Base-by-base conservation (phyloP, 1,284 basidiomycete species). In the Malassezia arunalokei region DNA sequence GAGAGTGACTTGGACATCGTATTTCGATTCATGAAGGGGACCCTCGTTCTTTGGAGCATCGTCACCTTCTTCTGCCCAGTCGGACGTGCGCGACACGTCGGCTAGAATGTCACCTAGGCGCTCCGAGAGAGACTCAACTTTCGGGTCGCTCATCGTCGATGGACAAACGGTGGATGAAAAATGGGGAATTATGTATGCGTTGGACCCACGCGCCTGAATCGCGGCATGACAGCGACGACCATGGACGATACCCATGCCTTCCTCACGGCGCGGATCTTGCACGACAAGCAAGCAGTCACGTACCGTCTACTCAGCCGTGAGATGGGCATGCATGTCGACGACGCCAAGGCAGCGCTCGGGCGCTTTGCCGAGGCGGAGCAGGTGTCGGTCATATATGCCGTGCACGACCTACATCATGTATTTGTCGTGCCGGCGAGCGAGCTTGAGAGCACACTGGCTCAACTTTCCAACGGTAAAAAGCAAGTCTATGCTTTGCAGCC, bases 1-100 rank as follows among this genome's bases (percentile, higher is more conserved):
- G 52, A 98, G 80, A 30, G 91, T 98, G 60, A 99, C 90, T 86
- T 96, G 66, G n/a, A 70, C 68, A 37, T 70, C 64, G 56, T 70
- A 65, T 30, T 57, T 58, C 3, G 68, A 63, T 54, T 66, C 63
- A 5, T 35, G 45, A 44, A 31, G 40, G 6, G 17, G 31, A 30
- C 15, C 41, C 33, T 35, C 33, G 29, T 15, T 29, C 41, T 11
- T 29, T 1, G 41, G 14, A 29, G 37, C 37, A 40, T 53, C 51
- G 3, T 11, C 17, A 12, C 45, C 47, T 32, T 54, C 51, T n/a
- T 47, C 40, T 7, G 46, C 46, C 38, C 46, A 40, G 28, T 40
- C 46, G 7, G 46, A 30, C 8, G 27, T n/a, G 28, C 39, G 46
- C 46, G 38, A 44, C 3, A 43, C 52, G 15, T 55, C 53, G 4